A percentile compares a stretch with the other conserved stretches of the same genome.
phyloP scores from a whole-genome alignment of 73 alveolate species.

The Paramecium tetraurelia region DNA sequence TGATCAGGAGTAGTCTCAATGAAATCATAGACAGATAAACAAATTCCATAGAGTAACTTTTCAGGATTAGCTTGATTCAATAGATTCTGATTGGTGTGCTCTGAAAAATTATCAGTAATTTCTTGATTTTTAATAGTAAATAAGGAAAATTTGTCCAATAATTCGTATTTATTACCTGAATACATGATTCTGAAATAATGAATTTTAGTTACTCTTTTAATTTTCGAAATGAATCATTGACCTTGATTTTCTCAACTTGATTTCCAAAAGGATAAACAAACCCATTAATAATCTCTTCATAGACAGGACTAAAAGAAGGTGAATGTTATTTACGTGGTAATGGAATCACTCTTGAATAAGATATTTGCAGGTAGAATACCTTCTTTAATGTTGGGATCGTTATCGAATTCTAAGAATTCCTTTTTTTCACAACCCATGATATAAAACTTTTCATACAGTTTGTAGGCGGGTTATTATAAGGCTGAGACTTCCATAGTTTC shows the following conservation, averaged over 20 bases:
- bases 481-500: background rate
- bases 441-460: constrained; percentile 50
- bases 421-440: constrained; percentile 61
- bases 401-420: constrained; percentile 59
- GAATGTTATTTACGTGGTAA: background rate
- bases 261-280: constrained; percentile 49
- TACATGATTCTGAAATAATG: constrained; percentile 31
- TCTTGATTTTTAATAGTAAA: constrained; percentile 32
- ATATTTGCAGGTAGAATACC: constrained; percentile 53
- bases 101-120: background rate
- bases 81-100: background rate
- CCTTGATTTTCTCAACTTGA: constrained; percentile 11
- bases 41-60: constrained; percentile 36
- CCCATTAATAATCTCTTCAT: background rate
- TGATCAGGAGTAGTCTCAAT: constrained; percentile 57
- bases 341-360: background rate
- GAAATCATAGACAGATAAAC: constrained; percentile 49
- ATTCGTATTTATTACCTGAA: constrained; percentile 45
- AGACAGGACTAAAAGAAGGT: background rate
- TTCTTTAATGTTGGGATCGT: constrained; percentile 9
- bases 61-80: constrained; percentile 40
- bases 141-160: constrained; percentile 21
- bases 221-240: constrained; percentile 41
- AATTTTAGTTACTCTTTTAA: constrained; percentile 44
- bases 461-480: background rate